phyloP scores from a whole-genome alignment of 2,329 filamentous ascomycete genomes.

The Colletotrichum scovillei region DNA sequence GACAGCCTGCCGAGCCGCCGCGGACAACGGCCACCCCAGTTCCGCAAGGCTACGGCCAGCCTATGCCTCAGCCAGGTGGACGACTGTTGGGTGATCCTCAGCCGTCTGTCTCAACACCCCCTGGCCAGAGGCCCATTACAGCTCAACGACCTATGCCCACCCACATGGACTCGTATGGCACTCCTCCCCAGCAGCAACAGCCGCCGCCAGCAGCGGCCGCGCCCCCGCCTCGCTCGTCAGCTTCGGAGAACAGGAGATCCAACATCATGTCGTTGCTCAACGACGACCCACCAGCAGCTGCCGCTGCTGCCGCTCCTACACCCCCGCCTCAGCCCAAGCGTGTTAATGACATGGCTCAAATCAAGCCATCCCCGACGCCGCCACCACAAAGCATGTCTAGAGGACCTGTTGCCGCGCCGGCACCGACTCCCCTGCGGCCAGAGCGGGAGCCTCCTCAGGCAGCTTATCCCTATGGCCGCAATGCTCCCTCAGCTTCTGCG shows the following conservation, averaged over 20 bases:
- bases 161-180: constrained; percentile 45
- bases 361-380: constrained; percentile 61
- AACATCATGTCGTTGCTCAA: constrained; percentile 73
- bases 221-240: constrained; percentile 52
- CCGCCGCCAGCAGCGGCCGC: constrained; percentile 53
- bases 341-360: constrained; percentile 57
- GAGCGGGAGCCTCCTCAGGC: constrained; percentile 63
- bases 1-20: constrained; percentile 55
- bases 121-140: constrained; percentile 36
- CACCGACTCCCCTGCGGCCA: constrained; percentile 56
- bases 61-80: constrained; percentile 53
- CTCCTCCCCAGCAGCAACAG: constrained; percentile 45
- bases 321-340: constrained; percentile 55
- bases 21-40: constrained; percentile 46
- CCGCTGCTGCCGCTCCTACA: constrained; percentile 41
- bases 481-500: constrained; percentile 52
- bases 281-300: constrained; percentile 64
- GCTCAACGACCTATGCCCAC: constrained; percentile 45
- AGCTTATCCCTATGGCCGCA: constrained; percentile 59
- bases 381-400: constrained; percentile 60
- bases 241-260: constrained; percentile 68
- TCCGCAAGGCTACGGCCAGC: constrained; percentile 49
- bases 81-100: constrained; percentile 55
- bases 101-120: constrained; percentile 44
- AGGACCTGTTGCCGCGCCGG: constrained; percentile 50